These are phyloP conservation scores for Funneliformis caledonium DNA, from an alignment of 371 early-diverging fungal genomes.

Conservation along the genomic window DNA sequence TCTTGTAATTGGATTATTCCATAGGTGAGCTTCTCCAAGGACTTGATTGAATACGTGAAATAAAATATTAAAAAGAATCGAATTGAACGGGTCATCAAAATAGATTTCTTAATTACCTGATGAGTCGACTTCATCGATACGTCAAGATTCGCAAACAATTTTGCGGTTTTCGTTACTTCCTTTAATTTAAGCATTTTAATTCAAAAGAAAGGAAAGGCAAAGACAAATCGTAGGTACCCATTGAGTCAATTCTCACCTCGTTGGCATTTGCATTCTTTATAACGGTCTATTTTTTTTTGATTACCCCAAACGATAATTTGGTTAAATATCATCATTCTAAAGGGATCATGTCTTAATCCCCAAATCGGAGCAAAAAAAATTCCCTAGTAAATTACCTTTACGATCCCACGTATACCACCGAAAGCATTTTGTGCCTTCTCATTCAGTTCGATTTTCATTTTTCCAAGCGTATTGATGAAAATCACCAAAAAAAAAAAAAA, in stretches of 20 bases:
- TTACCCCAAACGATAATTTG: background rate
- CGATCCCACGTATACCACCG: constrained; percentile 1
- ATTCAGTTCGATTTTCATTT: constrained; percentile 13
- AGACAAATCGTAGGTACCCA: background rate
- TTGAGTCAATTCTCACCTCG: background rate
- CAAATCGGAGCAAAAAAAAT: too few relatives aligned
- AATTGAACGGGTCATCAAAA: background rate
- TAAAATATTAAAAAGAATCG: background rate
- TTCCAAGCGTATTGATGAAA: too few relatives aligned
- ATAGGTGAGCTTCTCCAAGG: constrained; percentile 22
- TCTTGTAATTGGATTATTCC: constrained; percentile 30
- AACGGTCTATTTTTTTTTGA: background rate
- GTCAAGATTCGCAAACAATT: constrained; percentile 32
- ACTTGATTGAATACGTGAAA: background rate
- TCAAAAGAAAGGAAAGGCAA: background rate
- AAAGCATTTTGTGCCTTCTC: constrained; percentile 24
- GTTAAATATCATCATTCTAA: background rate
- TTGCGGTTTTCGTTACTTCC: constrained; percentile 35
- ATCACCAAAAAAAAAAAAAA: too few relatives aligned
- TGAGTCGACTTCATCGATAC: constrained; percentile 36
- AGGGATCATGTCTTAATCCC: too few relatives aligned
- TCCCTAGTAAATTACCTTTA: background rate
- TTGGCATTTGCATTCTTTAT: constrained; percentile 11
- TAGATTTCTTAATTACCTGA: constrained; percentile 12
- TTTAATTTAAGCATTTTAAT: constrained; percentile 19